Conservation (phyloP, 179 eudicot genomes). For the Camellia oleifera region DNA sequence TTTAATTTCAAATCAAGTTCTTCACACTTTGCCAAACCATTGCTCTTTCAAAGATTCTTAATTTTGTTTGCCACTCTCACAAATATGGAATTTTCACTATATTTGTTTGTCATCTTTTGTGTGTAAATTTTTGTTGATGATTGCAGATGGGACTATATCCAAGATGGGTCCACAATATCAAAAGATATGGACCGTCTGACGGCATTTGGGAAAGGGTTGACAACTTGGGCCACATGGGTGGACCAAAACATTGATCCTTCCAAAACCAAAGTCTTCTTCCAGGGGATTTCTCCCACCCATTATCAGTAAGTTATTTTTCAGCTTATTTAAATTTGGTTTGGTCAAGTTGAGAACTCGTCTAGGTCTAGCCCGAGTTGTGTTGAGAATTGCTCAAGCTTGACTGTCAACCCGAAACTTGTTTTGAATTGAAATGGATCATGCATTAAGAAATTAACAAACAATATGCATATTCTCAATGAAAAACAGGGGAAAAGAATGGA, state of each 20-base stretch:
- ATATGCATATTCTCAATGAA: neutral
- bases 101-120: neutral
- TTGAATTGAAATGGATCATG: no score
- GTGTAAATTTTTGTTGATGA: neutral
- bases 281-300: constrained; percentile 94
- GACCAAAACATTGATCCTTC: constrained; percentile 61
- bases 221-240: constrained; percentile 93
- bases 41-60: no score
- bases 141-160: constrained; percentile 86
- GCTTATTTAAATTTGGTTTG: no score
- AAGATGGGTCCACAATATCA: constrained; percentile 57
- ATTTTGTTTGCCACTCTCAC: no score
- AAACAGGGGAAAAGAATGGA: constrained; percentile 77
- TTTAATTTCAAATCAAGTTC: no score
- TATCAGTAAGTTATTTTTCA: constrained; percentile 51
- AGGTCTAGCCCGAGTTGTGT: no score
- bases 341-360: no score
- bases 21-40: no score
- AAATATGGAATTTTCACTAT: no score
- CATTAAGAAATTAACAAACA: no score
- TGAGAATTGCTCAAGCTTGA: no score
- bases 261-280: constrained; percentile 83
- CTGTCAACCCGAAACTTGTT: no score
- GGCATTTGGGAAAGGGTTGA: constrained; percentile 74
- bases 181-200: constrained; percentile 84